A percentile compares a stretch with the other conserved stretches of the same genome.
Evolutionary conservation across 1,284 basidiomycete genomes (phyloP).

Genomic region (Erythrobasidium hasegawianum): DNA sequence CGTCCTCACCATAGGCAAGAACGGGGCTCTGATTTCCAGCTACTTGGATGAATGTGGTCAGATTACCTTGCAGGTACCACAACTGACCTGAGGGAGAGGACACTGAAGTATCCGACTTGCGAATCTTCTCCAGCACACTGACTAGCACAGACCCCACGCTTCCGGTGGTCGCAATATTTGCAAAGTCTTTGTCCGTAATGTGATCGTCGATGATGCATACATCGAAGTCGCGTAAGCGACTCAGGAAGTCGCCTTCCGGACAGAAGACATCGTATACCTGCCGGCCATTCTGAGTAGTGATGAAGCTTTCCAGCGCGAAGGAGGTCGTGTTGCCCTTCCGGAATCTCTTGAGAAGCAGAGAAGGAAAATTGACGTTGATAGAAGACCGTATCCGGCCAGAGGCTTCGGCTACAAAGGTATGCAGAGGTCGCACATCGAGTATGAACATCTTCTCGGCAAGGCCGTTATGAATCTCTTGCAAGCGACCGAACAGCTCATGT

Average conservation of each 20-base stretch:
- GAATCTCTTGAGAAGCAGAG: constrained; percentile 44
- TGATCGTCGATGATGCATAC: constrained; percentile 27
- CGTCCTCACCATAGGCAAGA: not conserved
- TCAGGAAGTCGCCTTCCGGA: not conserved
- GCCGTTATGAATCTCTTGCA: not conserved
- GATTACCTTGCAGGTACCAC: not conserved
- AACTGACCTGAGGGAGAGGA: not conserved
- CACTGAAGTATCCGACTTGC: not conserved
- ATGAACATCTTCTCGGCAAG: not conserved
- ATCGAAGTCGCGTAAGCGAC: not conserved
- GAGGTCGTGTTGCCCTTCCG: constrained; percentile 36
- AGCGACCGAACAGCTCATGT: not conserved
- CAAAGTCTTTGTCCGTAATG: constrained; percentile 34
- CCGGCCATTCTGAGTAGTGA: constrained; percentile 42
- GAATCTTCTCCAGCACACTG: constrained; percentile 33
- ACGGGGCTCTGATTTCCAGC: no score
- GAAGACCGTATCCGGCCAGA: not conserved
- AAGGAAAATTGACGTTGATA: constrained; percentile 41
- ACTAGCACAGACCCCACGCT: constrained; percentile 30
- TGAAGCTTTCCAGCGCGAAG: constrained; percentile 42
- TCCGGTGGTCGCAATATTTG: not conserved
- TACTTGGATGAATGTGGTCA: not conserved
- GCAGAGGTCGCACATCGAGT: constrained; percentile 16
- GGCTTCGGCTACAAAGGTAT: not conserved
- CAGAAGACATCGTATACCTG: constrained; percentile 8